Conservation (phyloP, 2,329 filamentous ascomycete genomes). For the Botrytis aclada region DNA sequence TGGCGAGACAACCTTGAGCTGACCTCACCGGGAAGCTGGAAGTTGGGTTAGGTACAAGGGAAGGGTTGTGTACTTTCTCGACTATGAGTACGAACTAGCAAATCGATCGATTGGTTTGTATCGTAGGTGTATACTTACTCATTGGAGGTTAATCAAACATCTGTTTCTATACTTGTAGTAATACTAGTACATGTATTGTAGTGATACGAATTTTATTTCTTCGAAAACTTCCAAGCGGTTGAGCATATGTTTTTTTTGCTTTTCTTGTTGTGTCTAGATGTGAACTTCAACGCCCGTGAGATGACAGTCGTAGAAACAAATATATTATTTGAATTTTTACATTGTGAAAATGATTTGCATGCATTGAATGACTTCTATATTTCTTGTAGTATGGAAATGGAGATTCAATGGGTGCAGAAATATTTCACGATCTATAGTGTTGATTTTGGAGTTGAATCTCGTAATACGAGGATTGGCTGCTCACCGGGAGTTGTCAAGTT, state of each 20-base stretch:
- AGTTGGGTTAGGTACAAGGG: background rate
- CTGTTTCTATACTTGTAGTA: background rate
- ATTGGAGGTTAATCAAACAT: background rate
- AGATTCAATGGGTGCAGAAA: background rate
- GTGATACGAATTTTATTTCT: too few species aligned
- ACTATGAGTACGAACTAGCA: background rate
- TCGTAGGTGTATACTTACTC: background rate
- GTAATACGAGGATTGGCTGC: background rate
- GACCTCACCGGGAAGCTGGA: background rate
- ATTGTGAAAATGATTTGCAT: background rate
- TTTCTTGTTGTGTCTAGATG: background rate
- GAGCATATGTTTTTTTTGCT: background rate
- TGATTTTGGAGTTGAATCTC: background rate
- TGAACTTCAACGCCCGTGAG: fast-evolving
- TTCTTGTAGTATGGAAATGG: background rate
- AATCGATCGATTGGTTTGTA: background rate
- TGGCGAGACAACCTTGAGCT: background rate
- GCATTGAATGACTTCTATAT: background rate
- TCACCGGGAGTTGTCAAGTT: background rate
- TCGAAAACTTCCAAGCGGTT: fast-evolving
- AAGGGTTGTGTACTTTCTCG: background rate
- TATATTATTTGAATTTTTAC: fast-evolving
- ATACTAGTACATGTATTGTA: background rate
- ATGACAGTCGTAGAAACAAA: background rate
- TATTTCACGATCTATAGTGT: background rate